Percentiles rank a stretch among this genome's conserved stretches.
phyloP scores from a whole-genome alignment of 108 stramenopile species.

The Cyclotella sp. region DNA sequence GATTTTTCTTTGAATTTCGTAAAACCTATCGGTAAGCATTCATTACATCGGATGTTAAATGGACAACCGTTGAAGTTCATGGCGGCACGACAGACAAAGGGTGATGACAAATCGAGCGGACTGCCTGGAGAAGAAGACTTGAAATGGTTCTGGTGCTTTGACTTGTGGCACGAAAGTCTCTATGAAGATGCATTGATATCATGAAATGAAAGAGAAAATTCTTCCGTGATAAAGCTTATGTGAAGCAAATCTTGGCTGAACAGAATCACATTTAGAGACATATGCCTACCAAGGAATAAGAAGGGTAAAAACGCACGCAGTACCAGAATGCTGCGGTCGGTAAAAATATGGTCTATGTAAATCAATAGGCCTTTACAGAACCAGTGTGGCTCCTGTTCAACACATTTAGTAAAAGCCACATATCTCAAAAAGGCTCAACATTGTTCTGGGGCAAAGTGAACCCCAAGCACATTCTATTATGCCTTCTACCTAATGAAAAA shows the following conservation, averaged over 20 bases:
- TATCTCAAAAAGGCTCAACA: no score
- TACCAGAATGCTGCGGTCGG: no score
- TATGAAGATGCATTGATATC: slow-evolving; percentile 19
- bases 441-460: no score
- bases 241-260: no score
- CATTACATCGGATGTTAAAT: slow-evolving; percentile 59
- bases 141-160: slow-evolving; percentile 71
- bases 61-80: slow-evolving; percentile 78
- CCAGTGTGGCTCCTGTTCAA: no score
- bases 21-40: slow-evolving; percentile 61
- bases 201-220: background rate
- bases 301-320: no score
- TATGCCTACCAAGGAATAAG: background rate
- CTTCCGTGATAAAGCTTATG: background rate
- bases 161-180: slow-evolving; percentile 76
- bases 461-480: no score
- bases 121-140: slow-evolving; percentile 11
- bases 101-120: background rate
- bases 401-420: no score
- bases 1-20: slow-evolving; percentile 75
- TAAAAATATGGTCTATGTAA: no score
- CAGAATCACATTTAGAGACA: no score
- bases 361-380: no score
- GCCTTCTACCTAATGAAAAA: no score
- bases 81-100: slow-evolving; percentile 46